These are phyloP conservation scores for Neodidymelliopsis sp. DNA, from an alignment of 2,329 filamentous ascomycete species.

Conservation along the genomic window DNA sequence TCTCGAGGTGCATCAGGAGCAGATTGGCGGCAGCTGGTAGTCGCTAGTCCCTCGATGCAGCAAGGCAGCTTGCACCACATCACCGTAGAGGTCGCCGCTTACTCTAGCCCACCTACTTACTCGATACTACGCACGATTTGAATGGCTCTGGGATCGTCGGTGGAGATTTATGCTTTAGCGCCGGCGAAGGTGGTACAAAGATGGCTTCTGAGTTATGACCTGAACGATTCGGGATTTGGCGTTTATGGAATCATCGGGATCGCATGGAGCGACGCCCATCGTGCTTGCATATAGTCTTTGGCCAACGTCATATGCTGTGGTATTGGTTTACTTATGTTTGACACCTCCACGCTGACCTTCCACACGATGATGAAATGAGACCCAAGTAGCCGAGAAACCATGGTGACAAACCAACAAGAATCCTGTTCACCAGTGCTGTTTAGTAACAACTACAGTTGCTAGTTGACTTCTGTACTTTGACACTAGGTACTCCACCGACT, in stretches of 20 bases:
- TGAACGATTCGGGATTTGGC: slow-evolving; percentile 39
- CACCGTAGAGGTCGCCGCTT: slow-evolving; percentile 3
- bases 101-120: slow-evolving; percentile 1
- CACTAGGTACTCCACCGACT: too few relatives aligned
- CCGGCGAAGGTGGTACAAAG: slow-evolving; percentile 27
- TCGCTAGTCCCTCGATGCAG: slow-evolving; percentile 5
- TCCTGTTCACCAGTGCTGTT: too few relatives aligned
- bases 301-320: slow-evolving; percentile 22
- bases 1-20: slow-evolving; percentile 96
- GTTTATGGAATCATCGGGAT: slow-evolving; percentile 35
- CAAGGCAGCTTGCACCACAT: slow-evolving; percentile 9
- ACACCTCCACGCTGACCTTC: neutral
- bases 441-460: too few relatives aligned
- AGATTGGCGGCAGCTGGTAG: slow-evolving; percentile 77
- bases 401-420: too few relatives aligned
- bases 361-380: too few relatives aligned
- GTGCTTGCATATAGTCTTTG: slow-evolving; percentile 36
- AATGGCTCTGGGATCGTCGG: slow-evolving; percentile 15
- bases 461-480: too few relatives aligned
- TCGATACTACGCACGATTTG: slow-evolving; percentile 7
- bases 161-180: slow-evolving; percentile 26
- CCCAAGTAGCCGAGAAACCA: too few relatives aligned
- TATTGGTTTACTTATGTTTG: slow-evolving; percentile 17
- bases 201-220: slow-evolving; percentile 26
- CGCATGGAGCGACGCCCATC: slow-evolving; percentile 28